Evolutionary conservation across 345 rosid species (phyloP), one percentile per base, ranked within the genome.

Genomic region (Citrus medica): DNA sequence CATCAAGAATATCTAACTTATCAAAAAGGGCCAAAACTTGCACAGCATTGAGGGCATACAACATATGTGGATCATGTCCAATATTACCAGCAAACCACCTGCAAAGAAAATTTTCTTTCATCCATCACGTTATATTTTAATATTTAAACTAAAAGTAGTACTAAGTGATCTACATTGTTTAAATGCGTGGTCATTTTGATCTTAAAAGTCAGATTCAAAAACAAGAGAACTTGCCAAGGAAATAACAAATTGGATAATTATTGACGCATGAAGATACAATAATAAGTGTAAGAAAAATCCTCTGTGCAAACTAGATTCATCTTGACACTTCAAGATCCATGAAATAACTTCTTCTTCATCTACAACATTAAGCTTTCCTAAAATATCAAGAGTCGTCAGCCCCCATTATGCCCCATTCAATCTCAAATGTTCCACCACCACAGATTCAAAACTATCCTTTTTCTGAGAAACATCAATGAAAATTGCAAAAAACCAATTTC

Each of bases 21-120:
- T 92, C 88, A 80, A 91, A 89, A 59, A 95, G 25, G 25, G 91
- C 92, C 82, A 91, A 78, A 61, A 92, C 91, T 81, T 96, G 98
- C 38, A 96, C 92, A 58, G 98, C 98, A 80, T 95, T 4, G 37
- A 96, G 90, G 27, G 98, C 92, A 77, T 89, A 90, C 63, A 89
- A 78, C 30, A 94, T 63, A 85, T 92, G 99, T 14, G 98, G 97
- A 74, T 92, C 97, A 76, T 92, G 98, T 68, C 98, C 97, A 81
- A 89, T 70, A 69, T 94, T 96, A 78, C 99, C 98, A n/a, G 92
- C 88, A 92, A 96, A 12, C 98, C 98, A 74, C 98, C 98, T 92
- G 88, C 82, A 81, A 27, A 81, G 79, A 69, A 78, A 56, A 74
- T 2, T 25, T 32, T 30, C 25, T 7, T 48, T 25, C 9, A 40